These are phyloP conservation scores for Blastobotrys indianensis DNA, from an alignment of 1,139 yeast genomes.

Conservation along the genomic window DNA sequence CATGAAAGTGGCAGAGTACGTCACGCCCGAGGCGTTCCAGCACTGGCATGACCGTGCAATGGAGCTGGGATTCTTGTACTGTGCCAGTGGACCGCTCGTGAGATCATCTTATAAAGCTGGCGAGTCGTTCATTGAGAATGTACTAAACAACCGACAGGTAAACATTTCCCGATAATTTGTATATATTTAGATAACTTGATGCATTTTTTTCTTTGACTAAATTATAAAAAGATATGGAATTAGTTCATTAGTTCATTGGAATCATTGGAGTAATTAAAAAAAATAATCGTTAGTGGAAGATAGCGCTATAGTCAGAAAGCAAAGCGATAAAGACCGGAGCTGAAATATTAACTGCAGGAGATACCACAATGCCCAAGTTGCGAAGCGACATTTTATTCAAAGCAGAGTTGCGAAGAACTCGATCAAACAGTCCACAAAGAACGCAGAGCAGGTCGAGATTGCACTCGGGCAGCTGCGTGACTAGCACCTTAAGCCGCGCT, in stretches of 20 bases:
- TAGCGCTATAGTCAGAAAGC: conserved; percentile 57
- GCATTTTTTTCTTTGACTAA: too few relatives aligned
- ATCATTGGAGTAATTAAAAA: background rate
- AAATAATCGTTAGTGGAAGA: conserved; percentile 42
- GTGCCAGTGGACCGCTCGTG: conserved; percentile 96
- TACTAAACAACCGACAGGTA: conserved; percentile 61
- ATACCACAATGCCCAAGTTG: conserved; percentile 76
- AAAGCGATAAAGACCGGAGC: conserved; percentile 57
- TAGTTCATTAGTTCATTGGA: too few relatives aligned
- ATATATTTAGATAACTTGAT: too few relatives aligned
- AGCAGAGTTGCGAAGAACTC: conserved; percentile 57
- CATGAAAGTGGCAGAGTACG: conserved; percentile 95
- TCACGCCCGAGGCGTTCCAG: conserved; percentile 92
- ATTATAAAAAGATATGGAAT: too few relatives aligned
- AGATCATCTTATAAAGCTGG: conserved; percentile 98
- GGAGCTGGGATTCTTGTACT: conserved; percentile 88
- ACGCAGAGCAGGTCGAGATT: conserved; percentile 59
- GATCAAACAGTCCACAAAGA: conserved; percentile 59
- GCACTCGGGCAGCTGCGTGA: conserved; percentile 40
- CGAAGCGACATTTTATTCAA: conserved; percentile 77
- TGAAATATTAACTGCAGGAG: conserved; percentile 74
- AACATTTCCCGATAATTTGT: conserved; percentile 7
- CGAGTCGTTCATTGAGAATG: conserved; percentile 94
- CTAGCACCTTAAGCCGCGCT: conserved; percentile 31
- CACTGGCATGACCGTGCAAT: conserved; percentile 86